Evolutionary conservation across 1,284 basidiomycete species (phyloP), one percentile per base, ranked within the genome.

Genomic region (Erythrobasidium hasegawianum): DNA sequence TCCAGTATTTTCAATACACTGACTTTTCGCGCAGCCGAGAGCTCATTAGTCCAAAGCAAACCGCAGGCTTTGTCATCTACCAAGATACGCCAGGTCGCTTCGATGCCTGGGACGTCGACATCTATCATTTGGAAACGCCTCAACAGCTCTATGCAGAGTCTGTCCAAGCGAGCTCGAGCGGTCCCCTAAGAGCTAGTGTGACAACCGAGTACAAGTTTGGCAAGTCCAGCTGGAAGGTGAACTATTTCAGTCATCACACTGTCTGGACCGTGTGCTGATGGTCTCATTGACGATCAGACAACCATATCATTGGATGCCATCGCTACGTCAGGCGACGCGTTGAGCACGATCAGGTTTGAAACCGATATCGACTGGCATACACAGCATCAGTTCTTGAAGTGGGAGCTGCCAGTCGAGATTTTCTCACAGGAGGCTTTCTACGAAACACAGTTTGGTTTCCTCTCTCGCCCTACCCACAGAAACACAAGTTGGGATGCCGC

Each of bases 401-500:
- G 89, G 77, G 90, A 96, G 76, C 77, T 97, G 2, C 95, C 94
- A 0, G 81, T 96, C 50, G 82, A 89, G 71, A 89, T 97, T 59
- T 86, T 87, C 69, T 86, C 83, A 72, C 86, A 88, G 59, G 82
- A 84, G 59, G 94, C 93, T 0, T 92, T 86, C 0, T 97, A 93
- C 76, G 94, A 97, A 77, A 91, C 90, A 1, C 93, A 93, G 71
- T 97, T 95, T 71, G 95, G 95, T 1, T 84, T 85, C 73, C 84
- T 94, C 18, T 86, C 90, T 72, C 82, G 93, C 57, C 89, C 94
- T 0, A 97, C 93, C 1, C 88, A 94, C 78, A 89, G 91, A 78
- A 97, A 97, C 74, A 97, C 93, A 2, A 87, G 85, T 0, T 89
- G 87, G 85, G 79, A 80, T 61, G 73, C 74, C 8, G 78, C 78